Evolutionary conservation across 2,329 filamentous ascomycete genomes (phyloP).

Genomic region (Talaromyces marneffei): DNA sequence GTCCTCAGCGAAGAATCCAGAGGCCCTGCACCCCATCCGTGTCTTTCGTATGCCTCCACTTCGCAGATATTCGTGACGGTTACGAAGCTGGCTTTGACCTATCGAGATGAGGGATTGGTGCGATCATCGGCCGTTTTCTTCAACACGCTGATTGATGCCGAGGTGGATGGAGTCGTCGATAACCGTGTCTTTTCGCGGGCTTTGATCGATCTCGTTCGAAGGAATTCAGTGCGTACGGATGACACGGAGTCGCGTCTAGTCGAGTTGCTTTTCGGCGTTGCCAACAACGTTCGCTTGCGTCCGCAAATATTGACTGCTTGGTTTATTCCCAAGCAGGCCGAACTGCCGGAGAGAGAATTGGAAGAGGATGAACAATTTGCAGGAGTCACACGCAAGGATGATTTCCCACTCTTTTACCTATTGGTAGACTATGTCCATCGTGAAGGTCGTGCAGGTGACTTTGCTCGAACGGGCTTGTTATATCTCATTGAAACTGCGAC

Average conservation of each 20-base stretch:
- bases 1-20: constrained; percentile 86
- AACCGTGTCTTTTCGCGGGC: constrained; percentile 79
- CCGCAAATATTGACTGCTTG: constrained; percentile 82
- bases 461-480: constrained; percentile 84
- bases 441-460: constrained; percentile 90
- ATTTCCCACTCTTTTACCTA: constrained; percentile 93
- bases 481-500: constrained; percentile 95
- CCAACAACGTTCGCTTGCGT: constrained; percentile 88
- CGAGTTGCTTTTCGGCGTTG: constrained; percentile 90
- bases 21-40: constrained; percentile 82
- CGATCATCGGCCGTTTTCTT: constrained; percentile 81
- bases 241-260: constrained; percentile 86
- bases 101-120: constrained; percentile 79
- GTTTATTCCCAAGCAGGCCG: constrained; percentile 62
- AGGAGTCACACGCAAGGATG: constrained; percentile 77
- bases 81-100: constrained; percentile 79
- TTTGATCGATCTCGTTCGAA: constrained; percentile 77
- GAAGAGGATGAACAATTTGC: constrained; percentile 65
- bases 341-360: constrained; percentile 35
- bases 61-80: constrained; percentile 87
- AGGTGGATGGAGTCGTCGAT: constrained; percentile 91
- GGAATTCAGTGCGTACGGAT: constrained; percentile 60
- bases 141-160: constrained; percentile 87
- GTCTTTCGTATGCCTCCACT: constrained; percentile 76
- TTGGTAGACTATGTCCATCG: constrained; percentile 95